phyloP scores from a whole-genome alignment of 2,329 filamentous ascomycete species.

The Hypoxylon sp. region DNA sequence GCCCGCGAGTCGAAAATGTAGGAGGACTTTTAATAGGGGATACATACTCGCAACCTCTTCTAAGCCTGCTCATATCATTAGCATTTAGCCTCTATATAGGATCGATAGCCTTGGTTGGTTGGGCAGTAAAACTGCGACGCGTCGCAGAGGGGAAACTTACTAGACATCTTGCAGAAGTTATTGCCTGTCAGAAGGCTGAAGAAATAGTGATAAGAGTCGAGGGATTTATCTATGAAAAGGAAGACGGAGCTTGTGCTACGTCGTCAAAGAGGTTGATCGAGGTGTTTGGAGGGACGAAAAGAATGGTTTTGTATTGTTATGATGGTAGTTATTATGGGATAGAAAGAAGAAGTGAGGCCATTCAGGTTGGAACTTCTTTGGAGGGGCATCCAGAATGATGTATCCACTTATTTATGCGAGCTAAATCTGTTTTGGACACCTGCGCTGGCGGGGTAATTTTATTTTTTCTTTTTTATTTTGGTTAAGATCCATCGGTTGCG shows the following conservation, averaged over 20 bases:
- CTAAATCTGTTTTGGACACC: slow-evolving; percentile 37
- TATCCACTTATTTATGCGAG: slow-evolving; percentile 36
- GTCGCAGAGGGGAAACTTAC: slow-evolving; percentile 28
- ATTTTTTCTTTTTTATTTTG: slow-evolving; percentile 28
- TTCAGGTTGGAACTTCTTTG: slow-evolving; percentile 35
- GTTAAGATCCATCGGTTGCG: slow-evolving; percentile 1
- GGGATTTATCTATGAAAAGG: background rate
- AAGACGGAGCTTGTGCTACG: background rate
- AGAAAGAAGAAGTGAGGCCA: slow-evolving; percentile 38
- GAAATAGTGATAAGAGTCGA: background rate
- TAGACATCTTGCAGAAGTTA: slow-evolving; percentile 36
- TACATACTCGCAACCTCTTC: slow-evolving; percentile 40
- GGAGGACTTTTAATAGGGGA: slow-evolving; percentile 4
- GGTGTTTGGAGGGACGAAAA: background rate
- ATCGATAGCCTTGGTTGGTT: slow-evolving; percentile 8
- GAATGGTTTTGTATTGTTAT: slow-evolving; percentile 24
- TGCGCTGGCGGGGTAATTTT: slow-evolving; percentile 40
- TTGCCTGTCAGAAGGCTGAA: slow-evolving; percentile 1
- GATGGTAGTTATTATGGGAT: slow-evolving; percentile 20
- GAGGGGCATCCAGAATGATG: slow-evolving; percentile 36
- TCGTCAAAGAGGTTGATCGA: background rate
- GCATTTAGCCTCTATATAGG: background rate
- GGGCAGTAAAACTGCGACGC: slow-evolving; percentile 24
- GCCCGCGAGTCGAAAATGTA: slow-evolving; percentile 16
- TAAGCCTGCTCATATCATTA: slow-evolving; percentile 29